A percentile compares a stretch with the other conserved stretches of the same genome.
These are phyloP conservation scores for Blastobotrys parvus DNA, from an alignment of 805 yeast species.

Conservation along the genomic window DNA sequence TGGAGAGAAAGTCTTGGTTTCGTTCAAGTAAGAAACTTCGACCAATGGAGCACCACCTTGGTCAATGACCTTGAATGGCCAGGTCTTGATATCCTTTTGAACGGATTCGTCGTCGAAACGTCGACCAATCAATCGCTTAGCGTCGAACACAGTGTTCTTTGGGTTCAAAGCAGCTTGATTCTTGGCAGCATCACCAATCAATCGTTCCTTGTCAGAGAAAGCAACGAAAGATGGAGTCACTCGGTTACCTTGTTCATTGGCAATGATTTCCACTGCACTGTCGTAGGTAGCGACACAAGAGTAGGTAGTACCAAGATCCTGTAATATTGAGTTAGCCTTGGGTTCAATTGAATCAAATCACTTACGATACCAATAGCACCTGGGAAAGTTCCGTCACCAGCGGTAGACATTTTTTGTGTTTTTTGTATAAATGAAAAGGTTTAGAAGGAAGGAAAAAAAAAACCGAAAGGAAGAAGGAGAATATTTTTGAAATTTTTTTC, in stretches of 20 bases:
- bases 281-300: constrained; percentile 95
- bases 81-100: constrained; percentile 84
- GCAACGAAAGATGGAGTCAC: constrained; percentile 96
- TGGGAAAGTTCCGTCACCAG: constrained; percentile 92
- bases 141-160: constrained; percentile 74
- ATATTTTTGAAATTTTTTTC: constrained; percentile 2
- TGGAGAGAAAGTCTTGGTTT: constrained; percentile 80
- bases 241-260: constrained; percentile 98
- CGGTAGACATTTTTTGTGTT: constrained; percentile 21
- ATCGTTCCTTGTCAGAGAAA: constrained; percentile 85
- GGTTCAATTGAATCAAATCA: not conserved
- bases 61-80: constrained; percentile 80
- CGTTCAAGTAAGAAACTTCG: constrained; percentile 75
- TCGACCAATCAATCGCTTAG: constrained; percentile 92
- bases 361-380: constrained; percentile 90
- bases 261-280: constrained; percentile 91
- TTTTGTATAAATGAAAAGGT: constrained; percentile 1
- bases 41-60: constrained; percentile 73
- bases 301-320: constrained; percentile 89
- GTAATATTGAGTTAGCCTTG: not conserved
- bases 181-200: constrained; percentile 95
- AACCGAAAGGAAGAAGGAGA: not conserved
- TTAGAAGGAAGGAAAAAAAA: no score
- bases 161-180: constrained; percentile 96
- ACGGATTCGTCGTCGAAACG: constrained; percentile 75